phyloP scores from a whole-genome alignment of 2,329 filamentous ascomycete genomes.

The Fusarium fracticaudum region DNA sequence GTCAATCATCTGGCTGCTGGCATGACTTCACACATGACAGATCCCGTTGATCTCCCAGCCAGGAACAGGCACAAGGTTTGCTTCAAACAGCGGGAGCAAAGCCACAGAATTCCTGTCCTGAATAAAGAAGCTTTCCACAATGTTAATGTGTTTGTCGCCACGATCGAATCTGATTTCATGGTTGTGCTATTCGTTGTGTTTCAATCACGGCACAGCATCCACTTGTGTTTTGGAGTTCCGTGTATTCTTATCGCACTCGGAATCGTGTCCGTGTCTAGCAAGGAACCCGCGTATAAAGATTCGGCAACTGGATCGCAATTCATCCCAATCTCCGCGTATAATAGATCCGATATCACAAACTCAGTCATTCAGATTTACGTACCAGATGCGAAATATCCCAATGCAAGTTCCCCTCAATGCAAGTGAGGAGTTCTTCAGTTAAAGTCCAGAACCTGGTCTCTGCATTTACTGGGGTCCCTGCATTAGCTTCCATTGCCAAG shows the following conservation, averaged over 20 bases:
- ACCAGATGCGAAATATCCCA: conserved; percentile 2
- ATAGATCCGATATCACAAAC: conserved; percentile 1
- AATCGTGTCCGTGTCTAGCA: conserved; percentile 23
- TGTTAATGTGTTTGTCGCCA: background rate
- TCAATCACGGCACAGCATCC: conserved; percentile 23
- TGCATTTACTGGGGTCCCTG: conserved; percentile 27
- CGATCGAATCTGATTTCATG: background rate
- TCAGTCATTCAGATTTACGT: background rate
- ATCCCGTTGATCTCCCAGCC: background rate
- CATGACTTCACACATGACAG: conserved; percentile 7
- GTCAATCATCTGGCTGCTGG: background rate
- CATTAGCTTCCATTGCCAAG: conserved; percentile 27
- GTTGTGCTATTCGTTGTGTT: conserved; percentile 6
- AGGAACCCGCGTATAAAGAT: conserved; percentile 8
- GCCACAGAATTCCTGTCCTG: conserved; percentile 31
- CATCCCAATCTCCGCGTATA: conserved; percentile 18
- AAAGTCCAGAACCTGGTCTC: conserved; percentile 27
- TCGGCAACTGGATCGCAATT: background rate
- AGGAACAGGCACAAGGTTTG: conserved; percentile 28
- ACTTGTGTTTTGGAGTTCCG: conserved; percentile 3
- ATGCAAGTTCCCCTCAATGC: background rate
- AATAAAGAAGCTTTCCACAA: background rate
- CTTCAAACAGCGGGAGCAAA: conserved; percentile 13
- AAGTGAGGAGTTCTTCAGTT: background rate
- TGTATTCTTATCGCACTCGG: conserved; percentile 16